Base-by-base conservation (phyloP, 2,329 filamentous ascomycete species). In the Botryotinia calthae region DNA sequence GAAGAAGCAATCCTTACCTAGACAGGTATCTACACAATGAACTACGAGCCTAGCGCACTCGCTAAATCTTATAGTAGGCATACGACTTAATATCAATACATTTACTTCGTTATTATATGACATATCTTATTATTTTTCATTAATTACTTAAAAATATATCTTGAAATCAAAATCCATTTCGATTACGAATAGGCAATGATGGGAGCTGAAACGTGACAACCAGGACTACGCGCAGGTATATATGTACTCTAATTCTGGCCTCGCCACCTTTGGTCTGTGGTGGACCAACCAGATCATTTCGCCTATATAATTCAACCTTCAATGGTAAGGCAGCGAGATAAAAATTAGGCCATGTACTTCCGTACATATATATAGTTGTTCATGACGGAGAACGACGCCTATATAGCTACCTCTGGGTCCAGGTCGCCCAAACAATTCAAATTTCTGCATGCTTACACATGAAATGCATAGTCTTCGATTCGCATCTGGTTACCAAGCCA, bases 91-190 rank as follows among this genome's bases (percentile, higher is more conserved):
- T n/a, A 10, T n/a, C 25, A 51, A 16, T n/a, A n/a, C 5, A 51
- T 1, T 14, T 51, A n/a, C 1, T 14, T 16, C 48, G n/a, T n/a
- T 51, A 6, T 6, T 14, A 14, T 1, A n/a, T n/a, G 25, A n/a
- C 5, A n/a, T 7, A 14, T 14, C 25, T n/a, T 5, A 7, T n/a
- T n/a, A 51, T n/a, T 3, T 2, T 7, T n/a, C 10, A n/a, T n/a
- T n/a, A 2, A 14, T 14, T n/a, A 14, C 0, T n/a, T 7, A n/a
- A 14, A 2, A 14, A n/a, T 51, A 51, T 0, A 25, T 14, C 6
- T 51, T 25, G 12, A 51, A 51, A 51, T 14, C 12, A 5, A n/a
- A 51, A 7, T 14, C 4, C 10, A 14, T 14, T 51, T 16, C 48
- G 1, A 51, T 10, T 6, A n/a, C 48, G 10, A n/a, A n/a, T n/a